Conservation (phyloP, 371 early-diverging fungal species). For the Parasitella parasitica region DNA sequence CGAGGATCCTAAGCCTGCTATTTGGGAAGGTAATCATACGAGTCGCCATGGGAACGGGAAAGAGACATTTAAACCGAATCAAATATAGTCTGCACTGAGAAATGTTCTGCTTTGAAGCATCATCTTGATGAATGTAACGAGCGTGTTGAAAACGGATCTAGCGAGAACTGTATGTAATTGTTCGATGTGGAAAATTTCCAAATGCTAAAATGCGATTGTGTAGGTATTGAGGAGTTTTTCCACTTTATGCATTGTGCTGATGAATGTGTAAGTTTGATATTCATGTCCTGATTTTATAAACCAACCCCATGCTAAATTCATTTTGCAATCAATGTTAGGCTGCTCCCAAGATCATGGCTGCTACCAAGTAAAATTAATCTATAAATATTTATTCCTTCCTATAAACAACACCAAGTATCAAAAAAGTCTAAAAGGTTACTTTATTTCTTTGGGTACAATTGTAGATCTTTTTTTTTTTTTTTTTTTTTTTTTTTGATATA, state of each 20-base stretch:
- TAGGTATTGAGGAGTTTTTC: conserved; percentile 62
- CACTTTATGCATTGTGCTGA: conserved; percentile 62
- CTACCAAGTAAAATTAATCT: conserved; percentile 35
- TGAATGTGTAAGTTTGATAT: conserved; percentile 48
- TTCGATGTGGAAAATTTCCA: background rate
- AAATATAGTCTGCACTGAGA: conserved; percentile 41
- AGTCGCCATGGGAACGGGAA: background rate
- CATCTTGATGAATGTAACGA: conserved; percentile 60
- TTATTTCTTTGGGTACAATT: conserved; percentile 1
- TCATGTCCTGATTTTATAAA: background rate
- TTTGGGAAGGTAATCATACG: conserved; percentile 42
- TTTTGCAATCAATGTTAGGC: conserved; percentile 25
- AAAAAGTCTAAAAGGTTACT: background rate
- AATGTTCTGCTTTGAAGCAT: conserved; percentile 49
- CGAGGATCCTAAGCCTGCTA: conserved; percentile 50
- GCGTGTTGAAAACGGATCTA: conserved; percentile 58
- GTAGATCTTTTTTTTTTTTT: background rate
- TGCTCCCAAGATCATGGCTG: conserved; percentile 54
- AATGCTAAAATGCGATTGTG: background rate
- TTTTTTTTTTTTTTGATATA: too few relatives aligned
- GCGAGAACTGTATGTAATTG: conserved; percentile 47
- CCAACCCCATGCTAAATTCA: background rate
- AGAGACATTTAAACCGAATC: background rate
- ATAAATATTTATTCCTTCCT: conserved; percentile 8
- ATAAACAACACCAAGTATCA: background rate